Percentiles rank a stretch among this genome's conserved stretches.
Evolutionary conservation across 345 rosid genomes (phyloP).

Genomic region (Populus nigra): DNA sequence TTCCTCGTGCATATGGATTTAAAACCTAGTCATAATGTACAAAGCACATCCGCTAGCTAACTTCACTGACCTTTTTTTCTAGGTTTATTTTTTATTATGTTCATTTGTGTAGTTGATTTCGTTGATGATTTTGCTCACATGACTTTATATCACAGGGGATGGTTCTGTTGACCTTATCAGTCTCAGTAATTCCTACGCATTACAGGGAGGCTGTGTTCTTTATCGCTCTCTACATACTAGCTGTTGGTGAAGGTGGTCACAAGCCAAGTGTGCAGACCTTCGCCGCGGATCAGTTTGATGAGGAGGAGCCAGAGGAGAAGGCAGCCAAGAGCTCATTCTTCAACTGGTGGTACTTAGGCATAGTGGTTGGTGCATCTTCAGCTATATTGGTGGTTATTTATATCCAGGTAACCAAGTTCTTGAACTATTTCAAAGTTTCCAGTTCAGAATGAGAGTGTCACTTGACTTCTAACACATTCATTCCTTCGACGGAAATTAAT

Average conservation of each 20-base stretch:
- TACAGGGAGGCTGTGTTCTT: conserved; percentile 56
- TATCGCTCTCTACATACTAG: conserved; percentile 60
- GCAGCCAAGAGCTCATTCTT: conserved; percentile 85
- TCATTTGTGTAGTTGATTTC: not conserved
- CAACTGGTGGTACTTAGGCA: conserved; percentile 82
- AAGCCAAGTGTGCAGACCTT: conserved; percentile 93
- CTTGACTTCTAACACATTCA: not conserved
- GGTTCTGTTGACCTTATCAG: conserved; percentile 61
- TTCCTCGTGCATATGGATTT: not conserved
- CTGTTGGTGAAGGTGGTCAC: conserved; percentile 92
- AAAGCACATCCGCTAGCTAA: not conserved
- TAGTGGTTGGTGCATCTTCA: conserved; percentile 51
- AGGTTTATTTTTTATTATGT: not conserved
- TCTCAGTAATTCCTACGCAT: conserved; percentile 40
- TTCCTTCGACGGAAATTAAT: not conserved
- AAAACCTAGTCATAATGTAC: not conserved
- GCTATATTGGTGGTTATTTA: conserved; percentile 62
- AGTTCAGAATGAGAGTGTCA: not conserved
- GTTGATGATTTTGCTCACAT: not conserved
- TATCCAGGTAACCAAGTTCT: conserved; percentile 47
- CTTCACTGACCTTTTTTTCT: not conserved
- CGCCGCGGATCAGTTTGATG: conserved; percentile 92
- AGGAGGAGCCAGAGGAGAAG: conserved; percentile 52
- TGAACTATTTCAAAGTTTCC: not conserved
- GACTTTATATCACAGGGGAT: conserved; percentile 58